These are phyloP conservation scores for Solanum clarkiae DNA, from an alignment of 257 asterid species.

Conservation along the genomic window DNA sequence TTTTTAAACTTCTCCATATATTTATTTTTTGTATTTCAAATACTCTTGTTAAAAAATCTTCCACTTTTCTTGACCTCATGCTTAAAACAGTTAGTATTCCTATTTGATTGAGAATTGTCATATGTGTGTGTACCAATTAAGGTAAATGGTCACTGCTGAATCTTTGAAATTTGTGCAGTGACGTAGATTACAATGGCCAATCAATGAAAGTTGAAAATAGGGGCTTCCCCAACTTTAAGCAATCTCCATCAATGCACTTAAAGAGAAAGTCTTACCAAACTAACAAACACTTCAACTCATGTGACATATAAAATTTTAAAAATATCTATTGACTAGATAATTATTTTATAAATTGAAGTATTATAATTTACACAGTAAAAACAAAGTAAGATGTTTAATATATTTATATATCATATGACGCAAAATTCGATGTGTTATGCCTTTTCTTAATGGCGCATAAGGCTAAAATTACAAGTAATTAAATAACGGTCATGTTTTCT, in stretches of 20 bases:
- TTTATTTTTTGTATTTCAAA: too few species aligned
- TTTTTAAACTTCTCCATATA: neutral
- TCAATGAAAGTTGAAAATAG: neutral
- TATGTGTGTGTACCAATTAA: neutral
- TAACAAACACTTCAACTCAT: neutral
- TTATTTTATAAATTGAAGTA: neutral
- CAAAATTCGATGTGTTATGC: neutral
- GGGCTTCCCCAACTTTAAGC: neutral
- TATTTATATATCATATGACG: neutral
- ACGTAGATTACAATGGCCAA: neutral
- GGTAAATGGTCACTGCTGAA: neutral
- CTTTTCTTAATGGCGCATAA: too few species aligned
- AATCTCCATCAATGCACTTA: neutral
- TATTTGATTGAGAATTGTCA: neutral
- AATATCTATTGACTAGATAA: accelerated
- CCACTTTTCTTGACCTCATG: neutral
- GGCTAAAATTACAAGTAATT: neutral
- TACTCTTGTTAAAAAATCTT: neutral
- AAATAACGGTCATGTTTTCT: too few species aligned
- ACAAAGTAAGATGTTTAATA: neutral
- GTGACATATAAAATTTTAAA: neutral
- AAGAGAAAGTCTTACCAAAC: too few species aligned
- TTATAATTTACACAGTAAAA: neutral
- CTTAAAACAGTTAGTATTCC: neutral
- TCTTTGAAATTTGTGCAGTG: neutral